Evolutionary conservation across 2,329 filamentous ascomycete genomes (phyloP).

Genomic region (Talaromyces sp.): DNA sequence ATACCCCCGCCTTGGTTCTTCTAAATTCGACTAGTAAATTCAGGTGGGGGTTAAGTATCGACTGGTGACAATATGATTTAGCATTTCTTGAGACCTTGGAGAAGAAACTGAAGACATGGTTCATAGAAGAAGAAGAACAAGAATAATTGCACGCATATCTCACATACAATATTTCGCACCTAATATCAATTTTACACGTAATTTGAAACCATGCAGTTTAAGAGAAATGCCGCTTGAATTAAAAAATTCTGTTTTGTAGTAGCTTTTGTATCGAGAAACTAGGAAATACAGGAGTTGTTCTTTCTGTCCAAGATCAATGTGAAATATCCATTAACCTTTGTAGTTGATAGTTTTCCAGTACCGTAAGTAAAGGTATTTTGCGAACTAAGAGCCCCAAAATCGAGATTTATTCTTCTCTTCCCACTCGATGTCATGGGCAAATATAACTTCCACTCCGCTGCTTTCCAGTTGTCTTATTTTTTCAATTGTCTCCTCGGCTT

Average conservation of each 20-base stretch:
- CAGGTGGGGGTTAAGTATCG: neutral
- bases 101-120: no score
- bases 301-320: no score
- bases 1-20: neutral
- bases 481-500: constrained; percentile 21
- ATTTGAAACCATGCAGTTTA: no score
- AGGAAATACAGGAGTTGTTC: no score
- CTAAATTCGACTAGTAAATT: neutral
- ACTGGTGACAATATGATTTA: neutral
- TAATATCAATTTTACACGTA: no score
- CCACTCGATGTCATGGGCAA: constrained; percentile 29
- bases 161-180: no score
- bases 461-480: constrained; percentile 17
- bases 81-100: neutral
- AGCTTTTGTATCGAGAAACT: neutral
- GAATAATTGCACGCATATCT: neutral
- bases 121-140: no score
- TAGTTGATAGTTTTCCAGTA: neutral
- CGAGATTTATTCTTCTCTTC: constrained; percentile 13
- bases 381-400: constrained; percentile 1
- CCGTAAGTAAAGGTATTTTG: neutral
- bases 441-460: constrained; percentile 23
- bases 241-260: no score
- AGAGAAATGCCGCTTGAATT: no score
- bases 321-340: neutral